Percentiles rank a stretch among this genome's conserved stretches.
Conservation (phyloP, 2,329 filamentous ascomycete species). For the Aspergillus unguis region DNA sequence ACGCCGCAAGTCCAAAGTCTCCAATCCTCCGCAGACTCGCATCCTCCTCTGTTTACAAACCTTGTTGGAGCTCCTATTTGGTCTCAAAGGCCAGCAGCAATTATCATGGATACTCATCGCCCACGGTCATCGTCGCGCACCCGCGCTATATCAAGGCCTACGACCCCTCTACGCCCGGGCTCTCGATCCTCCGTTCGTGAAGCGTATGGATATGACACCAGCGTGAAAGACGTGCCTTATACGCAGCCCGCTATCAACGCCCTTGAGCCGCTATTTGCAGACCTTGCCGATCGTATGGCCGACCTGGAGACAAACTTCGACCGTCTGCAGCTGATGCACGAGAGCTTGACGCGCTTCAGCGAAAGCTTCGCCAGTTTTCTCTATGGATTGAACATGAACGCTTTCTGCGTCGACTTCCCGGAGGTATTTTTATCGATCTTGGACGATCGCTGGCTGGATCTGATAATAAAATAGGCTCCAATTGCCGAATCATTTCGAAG, state of each 20-base stretch:
- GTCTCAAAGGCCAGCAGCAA: not conserved
- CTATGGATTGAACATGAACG: slow-evolving; percentile 98
- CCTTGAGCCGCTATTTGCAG: slow-evolving; percentile 87
- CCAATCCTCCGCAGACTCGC: not conserved
- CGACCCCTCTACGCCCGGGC: slow-evolving; percentile 84
- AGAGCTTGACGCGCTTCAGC: slow-evolving; percentile 86
- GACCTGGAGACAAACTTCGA: slow-evolving; percentile 97
- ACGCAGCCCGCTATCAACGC: slow-evolving; percentile 66
- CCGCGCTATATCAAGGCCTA: slow-evolving; percentile 69
- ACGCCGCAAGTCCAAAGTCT: not conserved
- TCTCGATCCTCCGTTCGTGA: slow-evolving; percentile 86
- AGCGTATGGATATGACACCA: slow-evolving; percentile 56
- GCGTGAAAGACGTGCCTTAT: slow-evolving; percentile 33
- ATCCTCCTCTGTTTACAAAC: slow-evolving; percentile 3
- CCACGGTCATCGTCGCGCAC: slow-evolving; percentile 59
- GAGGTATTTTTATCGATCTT: slow-evolving; percentile 58
- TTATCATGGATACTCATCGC: slow-evolving; percentile 29
- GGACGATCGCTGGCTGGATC: not conserved
- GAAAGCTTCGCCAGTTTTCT: slow-evolving; percentile 95
- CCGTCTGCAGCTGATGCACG: slow-evolving; percentile 95
- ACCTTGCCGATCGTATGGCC: slow-evolving; percentile 88
- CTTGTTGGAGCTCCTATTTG: not conserved
- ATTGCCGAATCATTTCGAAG: slow-evolving; percentile 77
- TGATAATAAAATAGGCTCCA: slow-evolving; percentile 59
- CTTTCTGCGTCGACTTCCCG: slow-evolving; percentile 95